Evolutionary conservation across 495 filamentous ascomycete species (phyloP).

Genomic region (Saxophila tyrrhenica): DNA sequence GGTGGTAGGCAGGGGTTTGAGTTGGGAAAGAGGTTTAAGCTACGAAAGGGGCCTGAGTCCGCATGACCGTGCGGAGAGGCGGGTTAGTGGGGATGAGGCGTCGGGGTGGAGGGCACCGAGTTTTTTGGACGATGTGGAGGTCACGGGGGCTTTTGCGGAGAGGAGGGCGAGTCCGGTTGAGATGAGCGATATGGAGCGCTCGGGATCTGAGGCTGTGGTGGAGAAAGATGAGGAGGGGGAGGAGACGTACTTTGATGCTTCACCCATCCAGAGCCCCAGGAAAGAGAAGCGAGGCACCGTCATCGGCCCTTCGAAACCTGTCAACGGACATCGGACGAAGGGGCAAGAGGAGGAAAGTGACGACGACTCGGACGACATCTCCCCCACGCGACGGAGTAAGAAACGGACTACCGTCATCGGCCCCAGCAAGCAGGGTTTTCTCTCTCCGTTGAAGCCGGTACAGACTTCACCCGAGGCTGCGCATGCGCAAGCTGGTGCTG

Average conservation of each 20-base stretch:
- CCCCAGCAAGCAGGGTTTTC: background rate
- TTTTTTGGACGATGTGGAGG: slow-evolving; percentile 1
- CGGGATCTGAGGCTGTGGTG: background rate
- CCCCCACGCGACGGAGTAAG: background rate
- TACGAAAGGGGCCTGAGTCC: background rate
- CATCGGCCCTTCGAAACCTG: background rate
- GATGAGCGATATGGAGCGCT: background rate
- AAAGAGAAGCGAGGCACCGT: background rate
- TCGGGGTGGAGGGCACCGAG: too few relatives aligned
- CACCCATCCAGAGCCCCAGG: background rate
- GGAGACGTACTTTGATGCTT: background rate
- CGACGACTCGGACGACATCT: background rate
- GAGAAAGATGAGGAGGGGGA: background rate
- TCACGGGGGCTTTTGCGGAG: background rate
- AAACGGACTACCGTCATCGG: background rate
- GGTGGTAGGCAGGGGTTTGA: background rate
- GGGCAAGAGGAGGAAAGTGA: background rate
- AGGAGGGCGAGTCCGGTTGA: background rate
- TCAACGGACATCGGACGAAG: background rate
- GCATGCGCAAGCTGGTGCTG: background rate
- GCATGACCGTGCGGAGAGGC: background rate
- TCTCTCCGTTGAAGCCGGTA: background rate
- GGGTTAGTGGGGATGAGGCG: background rate
- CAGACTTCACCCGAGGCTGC: background rate
- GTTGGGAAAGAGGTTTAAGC: background rate